Percentiles rank a stretch among this genome's conserved stretches.
These are phyloP conservation scores for Anaeramoeba flamelloides DNA, from an alignment of 78 protist species.

Conservation along the genomic window DNA sequence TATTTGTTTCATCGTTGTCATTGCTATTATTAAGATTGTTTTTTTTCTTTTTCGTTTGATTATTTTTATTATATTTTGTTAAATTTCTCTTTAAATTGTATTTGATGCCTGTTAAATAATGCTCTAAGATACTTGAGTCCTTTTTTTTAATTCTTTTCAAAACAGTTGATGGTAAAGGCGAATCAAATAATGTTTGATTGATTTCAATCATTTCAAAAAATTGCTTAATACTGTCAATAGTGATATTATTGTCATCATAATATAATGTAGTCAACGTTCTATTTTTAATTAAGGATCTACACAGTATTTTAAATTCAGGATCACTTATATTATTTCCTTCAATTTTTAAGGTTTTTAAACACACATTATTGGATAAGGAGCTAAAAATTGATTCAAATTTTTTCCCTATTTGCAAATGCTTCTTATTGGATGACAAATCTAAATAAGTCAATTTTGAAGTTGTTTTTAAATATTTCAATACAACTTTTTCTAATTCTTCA, in stretches of 20 bases:
- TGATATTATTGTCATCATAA: not conserved
- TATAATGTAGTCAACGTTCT: not conserved
- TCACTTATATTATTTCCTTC: not conserved
- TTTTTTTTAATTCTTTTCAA: not conserved
- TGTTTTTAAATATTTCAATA: too few species aligned
- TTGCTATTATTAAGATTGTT: not conserved
- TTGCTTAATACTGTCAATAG: not conserved
- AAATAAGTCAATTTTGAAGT: not conserved
- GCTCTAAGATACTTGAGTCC: not conserved
- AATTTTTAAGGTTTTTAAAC: not conserved
- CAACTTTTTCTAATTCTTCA: too few species aligned
- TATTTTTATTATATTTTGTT: not conserved
- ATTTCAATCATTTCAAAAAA: not conserved
- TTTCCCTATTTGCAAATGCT: not conserved
- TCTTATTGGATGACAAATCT: not conserved
- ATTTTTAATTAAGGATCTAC: not conserved
- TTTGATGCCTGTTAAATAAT: not conserved
- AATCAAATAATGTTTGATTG: not conserved
- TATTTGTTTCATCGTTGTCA: not conserved
- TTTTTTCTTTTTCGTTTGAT: not conserved
- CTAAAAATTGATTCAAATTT: not conserved
- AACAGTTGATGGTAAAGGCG: not conserved
- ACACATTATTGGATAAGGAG: not conserved
- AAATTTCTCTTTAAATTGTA: not conserved
- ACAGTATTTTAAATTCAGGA: not conserved